Percentiles rank a stretch among this genome's conserved stretches.
These are phyloP conservation scores for Atkinsonella hypoxylon DNA, from an alignment of 2,329 filamentous ascomycete species.

Conservation along the genomic window DNA sequence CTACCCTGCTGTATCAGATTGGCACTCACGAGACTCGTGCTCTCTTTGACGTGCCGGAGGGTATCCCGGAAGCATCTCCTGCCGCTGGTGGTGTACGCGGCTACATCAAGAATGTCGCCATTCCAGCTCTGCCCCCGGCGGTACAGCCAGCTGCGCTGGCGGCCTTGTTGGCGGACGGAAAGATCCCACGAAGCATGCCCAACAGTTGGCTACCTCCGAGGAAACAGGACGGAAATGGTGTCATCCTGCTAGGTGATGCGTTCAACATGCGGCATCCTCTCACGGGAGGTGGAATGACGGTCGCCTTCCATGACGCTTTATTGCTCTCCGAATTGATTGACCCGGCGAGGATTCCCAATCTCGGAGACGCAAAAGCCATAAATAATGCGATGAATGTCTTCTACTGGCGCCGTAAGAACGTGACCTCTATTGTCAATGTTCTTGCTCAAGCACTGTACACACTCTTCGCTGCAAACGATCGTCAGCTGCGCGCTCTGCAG, in stretches of 20 bases:
- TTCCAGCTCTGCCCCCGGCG: conserved; percentile 62
- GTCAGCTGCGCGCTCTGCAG: conserved; percentile 68
- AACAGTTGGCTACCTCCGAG: conserved; percentile 85
- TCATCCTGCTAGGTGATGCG: conserved; percentile 82
- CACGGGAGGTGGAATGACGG: conserved; percentile 96
- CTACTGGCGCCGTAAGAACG: conserved; percentile 76
- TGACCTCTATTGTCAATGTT: conserved; percentile 88
- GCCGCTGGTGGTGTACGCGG: conserved; percentile 72
- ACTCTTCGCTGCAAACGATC: conserved; percentile 77
- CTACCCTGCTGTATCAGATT: conserved; percentile 92
- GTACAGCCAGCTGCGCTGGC: conserved; percentile 62
- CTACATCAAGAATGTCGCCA: conserved; percentile 68
- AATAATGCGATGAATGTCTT: conserved; percentile 58
- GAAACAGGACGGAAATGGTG: conserved; percentile 42
- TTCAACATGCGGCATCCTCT: conserved; percentile 99
- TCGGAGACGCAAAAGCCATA: conserved; percentile 57
- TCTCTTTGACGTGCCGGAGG: conserved; percentile 75
- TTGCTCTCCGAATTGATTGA: conserved; percentile 63
- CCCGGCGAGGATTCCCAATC: conserved; percentile 53
- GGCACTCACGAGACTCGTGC: conserved; percentile 87
- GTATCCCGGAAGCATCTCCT: conserved; percentile 59
- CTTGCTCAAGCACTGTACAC: conserved; percentile 89
- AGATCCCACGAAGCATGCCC: conserved; percentile 75
- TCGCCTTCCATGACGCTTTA: conserved; percentile 86
- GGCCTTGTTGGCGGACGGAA: conserved; percentile 68